Base-by-base conservation (phyloP, 352 stramenopile genomes). In the Phytophthora crassamura region DNA sequence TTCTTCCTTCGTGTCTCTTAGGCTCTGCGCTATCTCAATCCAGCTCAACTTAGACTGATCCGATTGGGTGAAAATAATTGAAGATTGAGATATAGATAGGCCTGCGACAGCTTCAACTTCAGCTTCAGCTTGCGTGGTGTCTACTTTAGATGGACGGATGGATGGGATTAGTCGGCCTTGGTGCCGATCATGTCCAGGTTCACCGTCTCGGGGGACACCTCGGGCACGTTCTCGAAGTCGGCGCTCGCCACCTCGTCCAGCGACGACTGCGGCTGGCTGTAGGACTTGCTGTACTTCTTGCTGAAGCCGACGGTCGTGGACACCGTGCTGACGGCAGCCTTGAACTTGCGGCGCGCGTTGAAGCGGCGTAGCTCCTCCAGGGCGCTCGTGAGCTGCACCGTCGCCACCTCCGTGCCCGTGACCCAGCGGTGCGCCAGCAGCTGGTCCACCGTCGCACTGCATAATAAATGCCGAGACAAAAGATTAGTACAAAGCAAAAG, bases 331-430 rank as follows among this genome's bases (percentile, higher is more conserved):
- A 98, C 91, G 5, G 93, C 93, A 20, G 88, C 91, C 77, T 97
- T 97, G 77, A 98, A 97, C 69, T 98, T 98, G 67, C 93, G 88
- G 53, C 94, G 97, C 20, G 92, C 95, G 69, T 98, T 98, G 82
- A 98, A 98, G 69, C 89, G 89, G 35, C 88, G 90, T 45, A 98
- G 80, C 63, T 98, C 84, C 46, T 97, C 85, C 50, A 98, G 75
- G 46, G 97, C 96, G 25, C 81, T 97, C 65, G 89, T 97, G 74
- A 98, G 81, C 72, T 94, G 86, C 68, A 98, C 84, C 3, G 84
- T 95, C 3, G 80, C 81, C 15, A 93, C 78, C 61, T 97, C 81
- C 45, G 72, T 88, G 54, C 84, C 79, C 35, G 81, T 88, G 65
- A 98, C 90, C 95, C 94, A 98, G 66, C 79, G 84, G 79, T 98